Percentiles rank a stretch among this genome's conserved stretches.
phyloP scores from a whole-genome alignment of 2,329 filamentous ascomycete species.

The Fusarium sp. region DNA sequence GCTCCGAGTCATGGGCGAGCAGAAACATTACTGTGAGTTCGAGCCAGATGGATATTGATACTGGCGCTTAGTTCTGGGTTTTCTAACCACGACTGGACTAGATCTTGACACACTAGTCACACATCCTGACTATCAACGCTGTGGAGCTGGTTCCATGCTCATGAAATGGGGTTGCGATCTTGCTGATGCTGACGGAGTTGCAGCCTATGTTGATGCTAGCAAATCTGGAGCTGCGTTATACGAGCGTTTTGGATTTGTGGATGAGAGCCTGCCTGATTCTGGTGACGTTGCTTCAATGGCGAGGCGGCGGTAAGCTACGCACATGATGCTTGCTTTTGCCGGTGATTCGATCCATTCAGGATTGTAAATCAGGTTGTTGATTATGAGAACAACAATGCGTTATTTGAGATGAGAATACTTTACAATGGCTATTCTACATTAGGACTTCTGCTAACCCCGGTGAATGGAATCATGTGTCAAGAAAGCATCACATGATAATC shows the following conservation, averaged over 20 bases:
- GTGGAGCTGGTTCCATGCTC: constrained; percentile 46
- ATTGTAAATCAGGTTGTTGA: too few species aligned
- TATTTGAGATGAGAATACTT: too few species aligned
- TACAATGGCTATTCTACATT: too few species aligned
- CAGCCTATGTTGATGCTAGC: constrained; percentile 46
- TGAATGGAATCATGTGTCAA: too few species aligned
- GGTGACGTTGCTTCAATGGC: constrained; percentile 36
- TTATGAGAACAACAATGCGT: too few species aligned
- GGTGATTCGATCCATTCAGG: too few species aligned
- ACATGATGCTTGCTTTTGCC: too few species aligned
- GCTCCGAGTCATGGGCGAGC: constrained; percentile 32
- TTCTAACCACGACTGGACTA: not conserved
- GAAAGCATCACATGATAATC: too few species aligned
- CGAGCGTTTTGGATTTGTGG: constrained; percentile 34
- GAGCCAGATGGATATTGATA: too few species aligned
- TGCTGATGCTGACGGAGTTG: constrained; percentile 38
- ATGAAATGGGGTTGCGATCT: constrained; percentile 46
- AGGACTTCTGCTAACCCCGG: too few species aligned
- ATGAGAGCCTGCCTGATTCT: constrained; percentile 27
- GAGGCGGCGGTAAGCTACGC: not conserved
- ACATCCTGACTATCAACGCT: constrained; percentile 47
- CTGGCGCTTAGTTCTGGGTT: not conserved
- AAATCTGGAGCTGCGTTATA: constrained; percentile 33
- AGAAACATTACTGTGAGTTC: constrained; percentile 36
- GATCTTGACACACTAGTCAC: constrained; percentile 48